Evolutionary conservation across 768 basidiomycete species (phyloP).

Genomic region (Amanita molliuscula): DNA sequence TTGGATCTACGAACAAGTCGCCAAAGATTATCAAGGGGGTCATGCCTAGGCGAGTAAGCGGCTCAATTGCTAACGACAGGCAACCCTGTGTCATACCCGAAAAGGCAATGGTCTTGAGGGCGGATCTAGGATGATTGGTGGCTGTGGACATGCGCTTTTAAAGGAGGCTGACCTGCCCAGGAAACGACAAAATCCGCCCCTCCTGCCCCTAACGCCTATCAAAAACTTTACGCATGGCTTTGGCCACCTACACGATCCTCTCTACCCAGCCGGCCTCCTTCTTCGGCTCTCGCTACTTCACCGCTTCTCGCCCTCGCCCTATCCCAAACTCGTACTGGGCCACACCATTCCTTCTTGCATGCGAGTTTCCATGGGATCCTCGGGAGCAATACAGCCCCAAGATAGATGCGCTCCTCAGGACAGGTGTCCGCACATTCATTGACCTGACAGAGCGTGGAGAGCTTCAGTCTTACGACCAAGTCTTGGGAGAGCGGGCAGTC

Average conservation of each 20-base stretch:
- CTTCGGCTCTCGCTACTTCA: neutral
- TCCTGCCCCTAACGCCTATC: neutral
- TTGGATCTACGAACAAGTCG: too few species aligned
- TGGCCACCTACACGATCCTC: neutral
- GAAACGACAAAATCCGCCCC: neutral
- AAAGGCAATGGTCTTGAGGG: neutral
- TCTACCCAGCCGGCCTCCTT: neutral
- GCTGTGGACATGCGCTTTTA: neutral
- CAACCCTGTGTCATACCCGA: neutral
- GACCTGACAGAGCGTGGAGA: constrained; percentile 80
- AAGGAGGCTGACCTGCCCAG: neutral
- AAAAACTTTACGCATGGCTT: neutral
- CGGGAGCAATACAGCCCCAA: constrained; percentile 49
- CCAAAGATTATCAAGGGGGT: too few species aligned
- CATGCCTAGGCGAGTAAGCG: too few species aligned
- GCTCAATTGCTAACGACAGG: neutral
- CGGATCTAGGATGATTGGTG: neutral
- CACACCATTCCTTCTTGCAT: constrained; percentile 59
- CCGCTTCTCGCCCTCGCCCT: constrained; percentile 27
- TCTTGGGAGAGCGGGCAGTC: constrained; percentile 41
- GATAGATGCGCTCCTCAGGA: constrained; percentile 58
- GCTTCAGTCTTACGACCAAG: constrained; percentile 51
- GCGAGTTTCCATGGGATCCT: constrained; percentile 75
- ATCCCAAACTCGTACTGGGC: constrained; percentile 87
- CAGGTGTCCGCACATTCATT: constrained; percentile 73